Conservation (phyloP, 140 eudicot species). For the Oenanthe javanica region DNA sequence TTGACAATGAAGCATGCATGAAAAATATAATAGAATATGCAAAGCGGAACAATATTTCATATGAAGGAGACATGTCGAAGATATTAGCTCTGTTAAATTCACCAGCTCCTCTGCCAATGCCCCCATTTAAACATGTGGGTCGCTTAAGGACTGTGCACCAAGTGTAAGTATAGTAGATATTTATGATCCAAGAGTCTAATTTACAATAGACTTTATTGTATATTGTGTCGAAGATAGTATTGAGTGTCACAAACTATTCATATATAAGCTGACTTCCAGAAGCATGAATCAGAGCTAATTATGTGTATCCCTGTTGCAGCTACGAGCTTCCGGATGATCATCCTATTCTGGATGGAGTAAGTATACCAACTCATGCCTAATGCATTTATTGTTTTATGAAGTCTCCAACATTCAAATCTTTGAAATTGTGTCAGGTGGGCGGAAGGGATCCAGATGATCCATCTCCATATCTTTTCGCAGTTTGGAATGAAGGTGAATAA, state of each 20-base stretch:
- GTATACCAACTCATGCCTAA: constrained; percentile 1
- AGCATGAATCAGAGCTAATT: background rate
- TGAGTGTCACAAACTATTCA: background rate
- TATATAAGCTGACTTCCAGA: background rate
- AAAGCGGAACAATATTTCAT: constrained; percentile 6
- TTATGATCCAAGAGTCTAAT: background rate
- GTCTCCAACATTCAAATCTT: background rate
- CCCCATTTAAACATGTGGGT: constrained; percentile 14
- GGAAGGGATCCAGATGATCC: constrained; percentile 28
- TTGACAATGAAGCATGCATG: constrained; percentile 5
- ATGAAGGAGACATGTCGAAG: constrained; percentile 4
- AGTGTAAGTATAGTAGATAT: constrained; percentile 28
- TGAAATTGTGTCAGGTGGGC: constrained; percentile 24
- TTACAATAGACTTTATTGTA: background rate
- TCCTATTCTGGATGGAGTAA: constrained; percentile 33
- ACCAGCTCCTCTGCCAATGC: constrained; percentile 1
- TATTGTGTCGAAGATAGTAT: background rate
- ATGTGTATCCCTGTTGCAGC: constrained; percentile 22
- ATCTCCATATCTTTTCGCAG: constrained; percentile 35
- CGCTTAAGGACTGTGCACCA: constrained; percentile 36
- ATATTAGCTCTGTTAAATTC: background rate
- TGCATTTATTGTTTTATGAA: background rate
- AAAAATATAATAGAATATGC: background rate
- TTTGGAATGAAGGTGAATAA: constrained; percentile 36
- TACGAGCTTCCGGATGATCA: constrained; percentile 43